Conservation (phyloP, 2,329 filamentous ascomycete genomes). For the Fusarium phyllophilum region DNA sequence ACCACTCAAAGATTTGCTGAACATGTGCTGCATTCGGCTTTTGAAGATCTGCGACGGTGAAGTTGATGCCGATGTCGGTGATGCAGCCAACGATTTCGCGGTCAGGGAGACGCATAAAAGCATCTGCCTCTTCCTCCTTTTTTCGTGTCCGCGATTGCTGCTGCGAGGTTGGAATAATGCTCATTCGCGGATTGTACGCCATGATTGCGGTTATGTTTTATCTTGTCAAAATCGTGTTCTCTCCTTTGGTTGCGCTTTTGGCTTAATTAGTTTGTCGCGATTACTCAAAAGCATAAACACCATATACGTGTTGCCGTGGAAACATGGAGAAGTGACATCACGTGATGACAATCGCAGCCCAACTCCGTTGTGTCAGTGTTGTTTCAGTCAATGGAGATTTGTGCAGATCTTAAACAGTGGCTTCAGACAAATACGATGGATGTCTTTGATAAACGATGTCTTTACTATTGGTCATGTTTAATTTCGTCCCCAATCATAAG, state of each 20-base stretch:
- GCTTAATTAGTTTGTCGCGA: slow-evolving; percentile 19
- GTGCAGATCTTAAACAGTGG: slow-evolving; percentile 26
- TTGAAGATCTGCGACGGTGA: slow-evolving; percentile 85
- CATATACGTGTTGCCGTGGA: slow-evolving; percentile 39
- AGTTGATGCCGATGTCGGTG: slow-evolving; percentile 93
- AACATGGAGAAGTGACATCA: slow-evolving; percentile 26
- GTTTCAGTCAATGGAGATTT: slow-evolving; percentile 1
- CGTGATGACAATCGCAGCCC: slow-evolving; percentile 27
- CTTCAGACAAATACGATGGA: background rate
- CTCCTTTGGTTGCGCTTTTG: slow-evolving; percentile 6
- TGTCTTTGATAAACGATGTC: background rate
- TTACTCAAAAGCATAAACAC: slow-evolving; percentile 37
- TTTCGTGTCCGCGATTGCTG: slow-evolving; percentile 63
- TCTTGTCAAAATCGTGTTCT: background rate
- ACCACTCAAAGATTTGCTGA: slow-evolving; percentile 98
- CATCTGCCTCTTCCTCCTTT: slow-evolving; percentile 69
- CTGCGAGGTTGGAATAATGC: slow-evolving; percentile 65
- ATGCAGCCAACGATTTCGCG: slow-evolving; percentile 96
- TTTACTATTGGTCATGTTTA: background rate
- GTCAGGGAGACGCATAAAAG: slow-evolving; percentile 69
- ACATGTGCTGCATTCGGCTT: slow-evolving; percentile 96
- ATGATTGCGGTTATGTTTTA: slow-evolving; percentile 50
- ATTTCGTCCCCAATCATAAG: background rate
- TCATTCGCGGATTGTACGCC: slow-evolving; percentile 70
- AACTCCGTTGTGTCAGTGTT: slow-evolving; percentile 1